A percentile compares a stretch with the other conserved stretches of the same genome.
Conservation (phyloP, 345 rosid species). For the Clarkia xantiana region DNA sequence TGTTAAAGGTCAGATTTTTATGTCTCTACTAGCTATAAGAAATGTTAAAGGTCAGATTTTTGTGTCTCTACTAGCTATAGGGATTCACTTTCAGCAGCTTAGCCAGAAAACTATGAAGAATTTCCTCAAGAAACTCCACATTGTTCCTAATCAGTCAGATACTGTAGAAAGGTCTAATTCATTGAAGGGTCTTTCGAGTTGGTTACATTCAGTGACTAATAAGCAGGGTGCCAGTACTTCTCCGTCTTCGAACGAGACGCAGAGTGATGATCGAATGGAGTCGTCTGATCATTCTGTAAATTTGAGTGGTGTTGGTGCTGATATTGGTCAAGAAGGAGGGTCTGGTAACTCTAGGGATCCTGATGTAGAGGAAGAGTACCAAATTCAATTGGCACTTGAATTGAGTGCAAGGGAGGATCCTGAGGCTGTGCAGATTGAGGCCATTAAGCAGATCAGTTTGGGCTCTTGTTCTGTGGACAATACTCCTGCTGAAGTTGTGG, state of each 20-base stretch:
- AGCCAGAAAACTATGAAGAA: constrained; percentile 59
- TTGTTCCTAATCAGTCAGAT: constrained; percentile 46
- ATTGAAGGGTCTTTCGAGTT: constrained; percentile 51
- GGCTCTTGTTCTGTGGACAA: constrained; percentile 64
- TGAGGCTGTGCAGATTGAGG: constrained; percentile 95
- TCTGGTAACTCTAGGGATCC: constrained; percentile 55
- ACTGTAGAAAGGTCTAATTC: constrained; percentile 52
- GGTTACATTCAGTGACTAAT: constrained; percentile 66
- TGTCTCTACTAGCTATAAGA: constrained; percentile 43
- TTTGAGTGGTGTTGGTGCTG: constrained; percentile 22
- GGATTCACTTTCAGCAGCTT: constrained; percentile 10
- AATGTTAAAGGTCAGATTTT: constrained; percentile 40
- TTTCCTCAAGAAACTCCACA: constrained; percentile 76
- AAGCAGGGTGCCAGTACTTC: constrained; percentile 45
- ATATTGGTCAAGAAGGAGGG: constrained; percentile 26
- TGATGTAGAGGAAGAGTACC: constrained; percentile 76
- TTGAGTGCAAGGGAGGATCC: constrained; percentile 97
- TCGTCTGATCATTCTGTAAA: constrained; percentile 24
- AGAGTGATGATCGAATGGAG: constrained; percentile 38
- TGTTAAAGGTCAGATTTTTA: constrained; percentile 39
- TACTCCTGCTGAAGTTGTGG: constrained; percentile 85
- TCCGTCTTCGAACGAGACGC: constrained; percentile 39
- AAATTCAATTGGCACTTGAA: constrained; percentile 82
- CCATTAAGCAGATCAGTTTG: constrained; percentile 85
- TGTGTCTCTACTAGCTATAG: constrained; percentile 39